Percentiles rank a stretch among this genome's conserved stretches.
Conservation (phyloP, 1,284 basidiomycete species). For the Cutaneotrichosporon mucoides region DNA sequence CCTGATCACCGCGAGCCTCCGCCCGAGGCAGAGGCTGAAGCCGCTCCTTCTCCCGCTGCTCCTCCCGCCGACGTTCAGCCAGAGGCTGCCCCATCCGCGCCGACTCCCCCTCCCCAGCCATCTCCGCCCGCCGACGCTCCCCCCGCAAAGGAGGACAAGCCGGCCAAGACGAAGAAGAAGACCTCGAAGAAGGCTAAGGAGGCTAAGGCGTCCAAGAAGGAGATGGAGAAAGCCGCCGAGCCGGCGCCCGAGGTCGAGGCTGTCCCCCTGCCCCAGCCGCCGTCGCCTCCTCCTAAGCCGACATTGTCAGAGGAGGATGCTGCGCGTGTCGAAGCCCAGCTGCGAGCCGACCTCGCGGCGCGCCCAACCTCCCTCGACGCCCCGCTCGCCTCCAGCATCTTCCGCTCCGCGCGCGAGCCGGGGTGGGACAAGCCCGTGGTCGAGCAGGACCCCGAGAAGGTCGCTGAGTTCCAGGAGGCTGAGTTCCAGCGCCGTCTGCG, state of each 20-base stretch:
- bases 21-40: background rate
- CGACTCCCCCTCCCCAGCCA: background rate
- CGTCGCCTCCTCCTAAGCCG: slow-evolving; percentile 17
- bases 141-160: background rate
- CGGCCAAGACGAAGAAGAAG: background rate
- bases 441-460: slow-evolving; percentile 51
- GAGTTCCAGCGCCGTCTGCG: slow-evolving; percentile 62
- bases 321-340: slow-evolving; percentile 34
- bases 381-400: slow-evolving; percentile 16
- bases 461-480: slow-evolving; percentile 65
- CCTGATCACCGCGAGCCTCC: background rate
- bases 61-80: background rate
- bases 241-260: background rate
- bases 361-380: slow-evolving; percentile 7
- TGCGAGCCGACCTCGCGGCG: slow-evolving; percentile 13
- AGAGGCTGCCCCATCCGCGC: background rate
- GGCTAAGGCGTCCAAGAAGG: background rate
- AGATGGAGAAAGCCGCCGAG: background rate
- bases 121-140: background rate
- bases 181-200: background rate
- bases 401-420: slow-evolving; percentile 16
- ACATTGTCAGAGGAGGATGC: slow-evolving; percentile 35
- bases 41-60: background rate
- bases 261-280: background rate
- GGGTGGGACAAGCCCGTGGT: slow-evolving; percentile 11